Evolutionary conservation across 129 eudicot species (phyloP), one percentile per base, ranked within the genome.

Genomic region (Dittrichia graveolens): DNA sequence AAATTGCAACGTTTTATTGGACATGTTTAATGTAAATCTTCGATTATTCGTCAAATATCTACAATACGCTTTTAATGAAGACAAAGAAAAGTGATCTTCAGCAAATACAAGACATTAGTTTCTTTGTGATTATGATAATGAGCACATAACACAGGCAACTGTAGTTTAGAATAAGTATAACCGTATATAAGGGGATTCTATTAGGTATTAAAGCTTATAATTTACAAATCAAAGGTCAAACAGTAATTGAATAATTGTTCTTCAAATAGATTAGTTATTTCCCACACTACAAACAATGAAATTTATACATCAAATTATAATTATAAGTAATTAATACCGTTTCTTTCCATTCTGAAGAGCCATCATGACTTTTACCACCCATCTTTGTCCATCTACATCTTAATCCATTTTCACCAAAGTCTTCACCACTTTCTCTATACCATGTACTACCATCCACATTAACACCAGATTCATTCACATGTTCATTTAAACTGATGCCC

Each of bases 301-400:
- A 50, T 15, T 64, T 50, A 77, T 69, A 77, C 63, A 68, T 44
- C 16, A 24, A 49, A 40, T 16, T 46, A 62, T 7, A 31, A 14
- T 38, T 77, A 64, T 15, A 40, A 70, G 42, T 50, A 80, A 57
- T 45, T 71, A 38, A 71, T 89, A 92, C 98, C 90, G 92, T 92
- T 85, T 92, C 98, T 87, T 92, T 92, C 98, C 98, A 92, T 70
- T 89, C 88, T 6, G 90, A 92, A 60, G 85, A 78, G 19, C 87
- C 91, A 57, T 91, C 96, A 37, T 74, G 60, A 63, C 88, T 81
- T 76, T 85, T 81, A 58, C 98, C 98, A 70, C 96, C 96, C 98
- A 92, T 92, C 82, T 84, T 89, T 19, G 87, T 72, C 98, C 98
- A 92, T 69, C 98, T 82, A 85, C 98, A 89, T 82, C 95, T 79